These are phyloP conservation scores for Serendipita sp. DNA, from an alignment of 768 basidiomycete genomes.

Conservation along the genomic window DNA sequence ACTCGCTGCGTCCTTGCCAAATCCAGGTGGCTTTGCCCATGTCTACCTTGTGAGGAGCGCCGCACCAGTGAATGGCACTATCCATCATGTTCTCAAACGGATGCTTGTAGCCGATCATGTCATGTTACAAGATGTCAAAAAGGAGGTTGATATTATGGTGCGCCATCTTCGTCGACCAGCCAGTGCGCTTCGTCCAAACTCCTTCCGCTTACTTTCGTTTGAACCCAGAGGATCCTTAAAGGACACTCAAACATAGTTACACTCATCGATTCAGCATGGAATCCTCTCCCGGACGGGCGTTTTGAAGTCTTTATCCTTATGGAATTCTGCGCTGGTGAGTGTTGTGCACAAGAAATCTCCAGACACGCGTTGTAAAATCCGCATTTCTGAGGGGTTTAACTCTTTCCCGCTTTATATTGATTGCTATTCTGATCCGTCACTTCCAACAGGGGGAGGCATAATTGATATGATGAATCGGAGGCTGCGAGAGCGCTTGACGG, in stretches of 20 bases:
- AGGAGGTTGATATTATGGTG: constrained; percentile 99
- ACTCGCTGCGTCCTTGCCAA: not conserved
- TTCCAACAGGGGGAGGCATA: constrained; percentile 70
- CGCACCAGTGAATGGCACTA: constrained; percentile 75
- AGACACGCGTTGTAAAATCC: no score
- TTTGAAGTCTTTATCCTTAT: constrained; percentile 98
- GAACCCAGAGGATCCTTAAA: constrained; percentile 60
- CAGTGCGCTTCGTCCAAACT: constrained; percentile 14
- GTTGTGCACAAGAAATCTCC: no score
- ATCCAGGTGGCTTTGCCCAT: constrained; percentile 86
- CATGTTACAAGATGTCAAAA: constrained; percentile 86
- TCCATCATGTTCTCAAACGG: constrained; percentile 91
- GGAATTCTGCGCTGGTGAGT: constrained; percentile 85
- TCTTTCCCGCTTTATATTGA: no score
- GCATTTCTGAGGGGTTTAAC: no score
- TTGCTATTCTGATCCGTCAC: no score
- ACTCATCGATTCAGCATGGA: constrained; percentile 89
- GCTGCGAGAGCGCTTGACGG: constrained; percentile 82
- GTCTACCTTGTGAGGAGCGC: constrained; percentile 89
- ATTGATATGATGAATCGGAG: constrained; percentile 99
- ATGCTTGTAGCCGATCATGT: constrained; percentile 83
- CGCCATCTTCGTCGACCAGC: constrained; percentile 3
- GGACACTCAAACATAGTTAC: constrained; percentile 93
- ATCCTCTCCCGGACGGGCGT: constrained; percentile 61
- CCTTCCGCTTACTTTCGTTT: constrained; percentile 15